Evolutionary conservation across 2,329 filamentous ascomycete species (phyloP).

Genomic region (Nigrograna mackinnonii): DNA sequence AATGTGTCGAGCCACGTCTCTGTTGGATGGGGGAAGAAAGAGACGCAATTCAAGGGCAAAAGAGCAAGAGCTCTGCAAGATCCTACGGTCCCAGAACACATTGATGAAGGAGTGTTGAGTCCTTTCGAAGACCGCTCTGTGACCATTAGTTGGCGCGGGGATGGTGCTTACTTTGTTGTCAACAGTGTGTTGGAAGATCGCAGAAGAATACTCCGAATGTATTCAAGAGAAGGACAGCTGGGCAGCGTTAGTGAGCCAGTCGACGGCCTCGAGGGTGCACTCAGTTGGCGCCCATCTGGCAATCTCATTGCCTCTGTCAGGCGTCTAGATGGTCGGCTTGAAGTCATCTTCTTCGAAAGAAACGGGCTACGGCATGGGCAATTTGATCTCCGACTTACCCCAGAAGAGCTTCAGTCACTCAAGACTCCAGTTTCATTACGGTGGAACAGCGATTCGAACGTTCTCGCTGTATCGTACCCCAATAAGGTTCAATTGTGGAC

Average conservation of each 20-base stretch:
- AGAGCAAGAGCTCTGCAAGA: conserved; percentile 85
- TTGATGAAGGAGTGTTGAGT: conserved; percentile 82
- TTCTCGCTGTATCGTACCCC: conserved; percentile 77
- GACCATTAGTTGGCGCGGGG: conserved; percentile 89
- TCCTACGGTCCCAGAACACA: conserved; percentile 89
- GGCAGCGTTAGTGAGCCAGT: conserved; percentile 96
- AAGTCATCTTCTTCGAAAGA: conserved; percentile 93
- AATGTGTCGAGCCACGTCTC: conserved; percentile 91
- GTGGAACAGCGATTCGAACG: conserved; percentile 93
- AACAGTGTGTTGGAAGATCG: conserved; percentile 72
- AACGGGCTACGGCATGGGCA: conserved; percentile 97
- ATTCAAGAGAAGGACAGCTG: conserved; percentile 84
- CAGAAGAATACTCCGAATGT: conserved; percentile 84
- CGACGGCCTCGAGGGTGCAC: conserved; percentile 80
- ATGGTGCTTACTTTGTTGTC: conserved; percentile 87
- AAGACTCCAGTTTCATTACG: conserved; percentile 66
- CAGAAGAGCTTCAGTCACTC: conserved; percentile 60
- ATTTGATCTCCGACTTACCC: conserved; percentile 74
- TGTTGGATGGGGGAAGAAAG: conserved; percentile 97
- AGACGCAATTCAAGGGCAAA: conserved; percentile 96
- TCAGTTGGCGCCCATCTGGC: conserved; percentile 91
- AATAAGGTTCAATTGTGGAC: conserved; percentile 92
- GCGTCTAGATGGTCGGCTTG: conserved; percentile 66
- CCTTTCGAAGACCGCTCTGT: conserved; percentile 71
- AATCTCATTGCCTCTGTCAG: conserved; percentile 90